These are phyloP conservation scores for Fagopyrum tataricum DNA, from an alignment of 148 eudicot genomes.

Conservation along the genomic window DNA sequence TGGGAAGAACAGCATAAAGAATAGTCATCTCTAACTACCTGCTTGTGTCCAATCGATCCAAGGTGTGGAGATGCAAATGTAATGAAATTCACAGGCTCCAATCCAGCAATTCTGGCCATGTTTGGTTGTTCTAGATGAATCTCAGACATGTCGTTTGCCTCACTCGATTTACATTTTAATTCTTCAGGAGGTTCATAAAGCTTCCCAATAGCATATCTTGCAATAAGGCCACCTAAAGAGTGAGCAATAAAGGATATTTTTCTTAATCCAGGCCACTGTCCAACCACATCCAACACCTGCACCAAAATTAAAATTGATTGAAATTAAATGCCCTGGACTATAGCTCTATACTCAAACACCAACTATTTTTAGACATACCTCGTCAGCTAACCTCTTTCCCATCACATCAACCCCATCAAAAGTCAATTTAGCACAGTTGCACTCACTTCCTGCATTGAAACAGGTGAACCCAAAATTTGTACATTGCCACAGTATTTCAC, in stretches of 20 bases:
- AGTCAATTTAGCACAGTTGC: constrained; percentile 69
- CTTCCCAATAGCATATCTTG: constrained; percentile 79
- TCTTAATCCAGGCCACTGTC: constrained; percentile 49
- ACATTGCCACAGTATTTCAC: not conserved
- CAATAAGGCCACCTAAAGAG: constrained; percentile 91
- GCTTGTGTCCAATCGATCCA: constrained; percentile 87
- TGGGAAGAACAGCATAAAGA: not conserved
- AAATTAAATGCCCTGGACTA: not conserved
- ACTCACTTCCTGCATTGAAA: constrained; percentile 57
- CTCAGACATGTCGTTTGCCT: constrained; percentile 20
- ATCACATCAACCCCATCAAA: constrained; percentile 89
- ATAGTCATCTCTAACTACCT: constrained; percentile 31
- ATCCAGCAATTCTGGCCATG: constrained; percentile 57
- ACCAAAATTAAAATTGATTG: constrained; percentile 7
- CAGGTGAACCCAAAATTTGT: not conserved
- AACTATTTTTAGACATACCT: constrained; percentile 52
- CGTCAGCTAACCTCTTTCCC: constrained; percentile 89
- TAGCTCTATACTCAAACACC: constrained; percentile 8
- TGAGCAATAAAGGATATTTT: constrained; percentile 89
- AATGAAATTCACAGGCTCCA: constrained; percentile 77
- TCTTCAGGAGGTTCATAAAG: constrained; percentile 34
- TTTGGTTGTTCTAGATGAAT: constrained; percentile 17
- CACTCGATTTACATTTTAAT: constrained; percentile 9
- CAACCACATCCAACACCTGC: constrained; percentile 63
- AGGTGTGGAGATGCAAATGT: constrained; percentile 93